Conservation (phyloP, 345 rosid genomes). For the Odontarrhena argentea region DNA sequence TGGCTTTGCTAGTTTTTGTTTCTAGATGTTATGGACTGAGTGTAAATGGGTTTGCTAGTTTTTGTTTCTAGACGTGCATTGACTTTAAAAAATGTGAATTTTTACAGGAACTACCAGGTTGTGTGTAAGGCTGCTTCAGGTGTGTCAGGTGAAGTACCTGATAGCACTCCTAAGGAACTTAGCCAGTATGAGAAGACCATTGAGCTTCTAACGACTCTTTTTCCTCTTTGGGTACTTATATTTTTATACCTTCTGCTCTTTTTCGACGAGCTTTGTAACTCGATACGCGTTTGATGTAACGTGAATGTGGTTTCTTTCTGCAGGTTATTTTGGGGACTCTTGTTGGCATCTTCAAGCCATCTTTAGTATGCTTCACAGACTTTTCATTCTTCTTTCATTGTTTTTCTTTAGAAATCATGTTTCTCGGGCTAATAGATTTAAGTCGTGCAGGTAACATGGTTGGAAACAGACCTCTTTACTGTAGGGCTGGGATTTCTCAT, state of each 20-base stretch:
- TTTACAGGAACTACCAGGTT: constrained; percentile 47
- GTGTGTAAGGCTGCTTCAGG: constrained; percentile 69
- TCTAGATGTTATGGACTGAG: neutral
- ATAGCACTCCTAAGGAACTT: constrained; percentile 51
- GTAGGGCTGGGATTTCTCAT: constrained; percentile 87
- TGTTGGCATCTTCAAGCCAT: constrained; percentile 86
- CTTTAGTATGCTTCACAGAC: constrained; percentile 59
- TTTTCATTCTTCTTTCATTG: constrained; percentile 9
- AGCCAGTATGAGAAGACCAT: constrained; percentile 76
- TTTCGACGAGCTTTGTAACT: constrained; percentile 12
- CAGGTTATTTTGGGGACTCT: constrained; percentile 91
- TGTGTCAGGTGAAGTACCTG: constrained; percentile 63
- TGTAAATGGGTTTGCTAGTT: neutral
- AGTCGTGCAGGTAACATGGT: constrained; percentile 79
- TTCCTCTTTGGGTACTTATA: constrained; percentile 81
- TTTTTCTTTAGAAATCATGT: neutral
- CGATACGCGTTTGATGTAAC: constrained; percentile 6
- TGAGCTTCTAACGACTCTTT: constrained; percentile 85
- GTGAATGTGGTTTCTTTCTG: constrained; percentile 22
- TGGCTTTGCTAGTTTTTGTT: neutral
- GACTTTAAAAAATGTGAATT: constrained; percentile 1
- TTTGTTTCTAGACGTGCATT: neutral
- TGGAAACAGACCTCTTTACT: constrained; percentile 89
- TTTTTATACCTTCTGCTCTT: constrained; percentile 8
- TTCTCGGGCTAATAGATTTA: neutral